These are phyloP conservation scores for Phaffomyces opuntiae DNA, from an alignment of 805 yeast species.

Conservation along the genomic window DNA sequence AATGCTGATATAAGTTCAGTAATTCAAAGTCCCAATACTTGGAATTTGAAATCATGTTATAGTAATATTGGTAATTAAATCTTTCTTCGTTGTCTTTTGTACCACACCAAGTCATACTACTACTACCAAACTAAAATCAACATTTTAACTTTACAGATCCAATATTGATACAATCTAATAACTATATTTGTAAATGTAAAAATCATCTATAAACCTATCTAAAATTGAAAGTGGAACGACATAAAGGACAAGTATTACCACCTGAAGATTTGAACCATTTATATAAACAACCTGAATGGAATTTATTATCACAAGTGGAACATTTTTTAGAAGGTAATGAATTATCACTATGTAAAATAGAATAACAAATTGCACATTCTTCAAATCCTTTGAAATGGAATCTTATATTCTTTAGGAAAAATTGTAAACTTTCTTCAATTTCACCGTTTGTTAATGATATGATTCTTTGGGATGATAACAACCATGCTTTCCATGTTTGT, in stretches of 20 bases:
- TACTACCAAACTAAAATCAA: too few relatives aligned
- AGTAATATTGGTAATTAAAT: too few relatives aligned
- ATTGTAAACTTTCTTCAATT: slow-evolving; percentile 34
- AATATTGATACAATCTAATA: too few relatives aligned
- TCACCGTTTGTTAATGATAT: slow-evolving; percentile 71
- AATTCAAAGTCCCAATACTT: too few relatives aligned
- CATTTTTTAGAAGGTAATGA: slow-evolving; percentile 87
- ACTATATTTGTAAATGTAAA: too few relatives aligned
- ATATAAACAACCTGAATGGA: slow-evolving; percentile 92
- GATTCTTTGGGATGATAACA: slow-evolving; percentile 81
- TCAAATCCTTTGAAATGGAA: slow-evolving; percentile 90
- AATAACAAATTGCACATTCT: slow-evolving; percentile 96
- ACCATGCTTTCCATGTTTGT: slow-evolving; percentile 91
- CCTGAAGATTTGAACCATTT: slow-evolving; percentile 97
- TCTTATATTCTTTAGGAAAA: slow-evolving; percentile 55
- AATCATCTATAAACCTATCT: slow-evolving; percentile 9
- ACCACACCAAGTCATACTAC: too few relatives aligned
- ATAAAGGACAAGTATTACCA: slow-evolving; percentile 87
- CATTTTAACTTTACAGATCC: too few relatives aligned
- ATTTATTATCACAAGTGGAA: slow-evolving; percentile 84
- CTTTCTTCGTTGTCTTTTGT: too few relatives aligned
- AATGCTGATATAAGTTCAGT: too few relatives aligned
- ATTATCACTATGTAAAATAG: slow-evolving; percentile 78
- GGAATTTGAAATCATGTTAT: too few relatives aligned
- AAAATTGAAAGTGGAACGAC: slow-evolving; percentile 63